Base-by-base conservation (phyloP, 208 protist species). In the Acanthamoeba sp. region DNA sequence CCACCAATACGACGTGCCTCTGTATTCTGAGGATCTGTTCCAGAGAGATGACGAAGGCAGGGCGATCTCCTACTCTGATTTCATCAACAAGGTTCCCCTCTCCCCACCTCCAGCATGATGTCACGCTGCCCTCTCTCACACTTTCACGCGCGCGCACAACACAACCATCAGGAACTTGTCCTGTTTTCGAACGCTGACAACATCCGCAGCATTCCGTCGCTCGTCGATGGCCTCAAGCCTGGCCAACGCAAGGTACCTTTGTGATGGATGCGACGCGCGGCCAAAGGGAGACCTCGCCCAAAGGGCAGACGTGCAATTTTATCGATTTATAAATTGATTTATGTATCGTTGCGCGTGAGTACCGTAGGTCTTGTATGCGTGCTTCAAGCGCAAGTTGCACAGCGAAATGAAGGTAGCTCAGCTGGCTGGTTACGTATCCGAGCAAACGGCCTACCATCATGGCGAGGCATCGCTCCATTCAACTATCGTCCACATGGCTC, bases 191-290 rank as follows among this genome's bases (percentile, higher is more conserved):
- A 99, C 91, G 98, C 97, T 0, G 99, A 99, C 95, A 99, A 98
- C 97, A 98, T 95, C 29, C 96, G 99, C 62, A 98, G 98, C 3
- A 99, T 99, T 96, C 98, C 98, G 22, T 98, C 95, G 0, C 36
- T 99, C 9, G 96, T 99, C 0, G 99, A 99, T 96, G 99, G 99
- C 50, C 97, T 99, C 80, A 99, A 99, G 95, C 99, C 99, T 7
- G 99, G 98, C 0, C 99, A 99, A 95, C 97, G 99, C 71, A 99
- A 99, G 95, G 64, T 73, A 73, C 32, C 64, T 73, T 73, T 73
- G 32, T 50, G 9, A 4, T 50, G 12, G 12, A 50, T 12, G 45
- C 45, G 12, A 4, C 12, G 45, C 12, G 20, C 10, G 5, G 62
- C 62, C 29, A 69, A 69, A n/a, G n/a, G n/a, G n/a, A n/a, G n/a